These are phyloP conservation scores for Cladophialophora exuberans DNA, from an alignment of 2,329 filamentous ascomycete genomes.

Conservation along the genomic window DNA sequence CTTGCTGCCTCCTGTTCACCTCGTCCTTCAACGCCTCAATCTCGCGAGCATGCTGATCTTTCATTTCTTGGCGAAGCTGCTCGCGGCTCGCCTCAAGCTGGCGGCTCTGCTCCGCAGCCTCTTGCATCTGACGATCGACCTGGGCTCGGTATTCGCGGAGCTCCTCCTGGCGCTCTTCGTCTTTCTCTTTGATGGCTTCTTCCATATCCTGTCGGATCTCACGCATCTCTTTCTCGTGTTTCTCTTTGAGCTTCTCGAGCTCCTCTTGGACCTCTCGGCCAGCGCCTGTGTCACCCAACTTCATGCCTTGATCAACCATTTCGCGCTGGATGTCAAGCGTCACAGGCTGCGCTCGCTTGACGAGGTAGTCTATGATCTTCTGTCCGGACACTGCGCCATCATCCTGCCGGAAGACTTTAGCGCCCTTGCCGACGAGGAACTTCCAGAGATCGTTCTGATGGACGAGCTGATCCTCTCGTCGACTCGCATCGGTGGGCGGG, in stretches of 20 bases:
- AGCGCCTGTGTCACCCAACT: background rate
- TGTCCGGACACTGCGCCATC: background rate
- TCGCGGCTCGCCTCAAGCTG: background rate
- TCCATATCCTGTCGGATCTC: background rate
- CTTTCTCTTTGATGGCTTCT: background rate
- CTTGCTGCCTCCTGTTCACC: background rate
- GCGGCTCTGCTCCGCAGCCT: background rate
- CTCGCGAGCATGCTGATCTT: background rate
- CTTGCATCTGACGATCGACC: background rate
- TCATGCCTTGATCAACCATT: background rate
- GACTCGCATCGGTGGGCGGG: background rate
- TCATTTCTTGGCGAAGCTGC: background rate
- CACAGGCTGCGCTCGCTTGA: background rate
- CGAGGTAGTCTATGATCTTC: background rate
- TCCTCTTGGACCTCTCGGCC: background rate
- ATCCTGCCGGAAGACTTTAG: background rate
- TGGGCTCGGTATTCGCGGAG: background rate
- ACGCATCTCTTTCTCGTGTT: background rate
- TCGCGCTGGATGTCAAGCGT: background rate
- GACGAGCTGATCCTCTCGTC: background rate
- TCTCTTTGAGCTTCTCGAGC: background rate
- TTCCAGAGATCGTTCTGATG: background rate
- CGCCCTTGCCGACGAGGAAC: background rate
- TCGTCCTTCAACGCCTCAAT: background rate
- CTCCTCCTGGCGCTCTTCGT: background rate